Conservation (phyloP, 208 protist genomes). For the Angomonas desouzai region DNA sequence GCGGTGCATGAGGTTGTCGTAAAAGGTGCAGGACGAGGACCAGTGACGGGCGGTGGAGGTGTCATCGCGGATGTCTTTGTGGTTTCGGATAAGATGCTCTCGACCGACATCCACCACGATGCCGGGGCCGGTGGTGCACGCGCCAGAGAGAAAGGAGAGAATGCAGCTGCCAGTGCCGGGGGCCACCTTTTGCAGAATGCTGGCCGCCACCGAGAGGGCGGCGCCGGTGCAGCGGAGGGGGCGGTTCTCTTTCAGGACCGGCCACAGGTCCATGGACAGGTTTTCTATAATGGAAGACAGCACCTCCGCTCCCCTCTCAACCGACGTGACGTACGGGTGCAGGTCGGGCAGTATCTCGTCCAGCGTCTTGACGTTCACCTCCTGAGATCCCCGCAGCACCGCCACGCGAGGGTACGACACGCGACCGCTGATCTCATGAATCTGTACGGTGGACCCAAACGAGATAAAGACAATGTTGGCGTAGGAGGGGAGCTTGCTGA, state of each 20-base stretch:
- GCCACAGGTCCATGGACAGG: constrained; percentile 94
- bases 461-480: constrained; percentile 96
- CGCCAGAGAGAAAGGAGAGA: constrained; percentile 95
- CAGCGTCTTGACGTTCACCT: constrained; percentile 60
- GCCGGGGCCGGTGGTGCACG: constrained; percentile 94
- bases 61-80: constrained; percentile 94
- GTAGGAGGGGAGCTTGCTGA: constrained; percentile 93
- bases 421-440: constrained; percentile 71
- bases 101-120: constrained; percentile 89
- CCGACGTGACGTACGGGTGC: constrained; percentile 72
- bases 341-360: constrained; percentile 40
- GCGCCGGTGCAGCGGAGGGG: constrained; percentile 95
- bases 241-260: constrained; percentile 88
- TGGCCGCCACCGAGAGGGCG: constrained; percentile 95
- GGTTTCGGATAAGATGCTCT: constrained; percentile 94
- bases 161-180: constrained; percentile 93
- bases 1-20: constrained; percentile 92
- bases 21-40: constrained; percentile 86
- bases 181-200: constrained; percentile 89
- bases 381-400: constrained; percentile 74
- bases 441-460: constrained; percentile 95
- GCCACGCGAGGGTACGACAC: constrained; percentile 82
- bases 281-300: constrained; percentile 93
- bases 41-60: constrained; percentile 74
- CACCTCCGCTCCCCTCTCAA: constrained; percentile 48